Evolutionary conservation across 2,329 filamentous ascomycete species (phyloP).

Genomic region (Fusarium napiforme): DNA sequence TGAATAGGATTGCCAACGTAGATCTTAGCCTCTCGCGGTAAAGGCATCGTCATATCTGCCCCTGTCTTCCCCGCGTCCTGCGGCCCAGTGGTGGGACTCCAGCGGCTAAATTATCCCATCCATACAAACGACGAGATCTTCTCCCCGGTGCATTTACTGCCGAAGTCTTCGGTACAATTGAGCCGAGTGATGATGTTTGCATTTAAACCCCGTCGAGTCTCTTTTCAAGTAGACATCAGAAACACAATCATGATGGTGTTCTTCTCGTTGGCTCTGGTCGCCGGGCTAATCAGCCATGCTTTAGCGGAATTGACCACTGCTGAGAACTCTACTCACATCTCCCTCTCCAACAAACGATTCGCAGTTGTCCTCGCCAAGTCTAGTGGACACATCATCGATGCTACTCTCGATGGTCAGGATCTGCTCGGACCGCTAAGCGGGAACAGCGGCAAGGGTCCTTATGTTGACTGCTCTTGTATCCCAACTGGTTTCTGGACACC

Average conservation of each 20-base stretch:
- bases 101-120: slow-evolving; percentile 21
- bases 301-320: slow-evolving; percentile 10
- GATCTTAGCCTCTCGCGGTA: background rate
- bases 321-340: slow-evolving; percentile 35
- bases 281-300: background rate
- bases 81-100: background rate
- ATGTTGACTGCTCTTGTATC: slow-evolving; percentile 71
- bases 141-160: background rate
- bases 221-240: fast-evolving
- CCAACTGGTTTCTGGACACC: slow-evolving; percentile 68
- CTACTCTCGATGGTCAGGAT: slow-evolving; percentile 51
- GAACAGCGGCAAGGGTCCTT: slow-evolving; percentile 61
- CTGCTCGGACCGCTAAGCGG: slow-evolving; percentile 56
- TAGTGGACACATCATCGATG: slow-evolving; percentile 31
- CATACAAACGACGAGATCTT: background rate
- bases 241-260: background rate
- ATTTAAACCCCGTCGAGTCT: background rate
- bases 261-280: background rate
- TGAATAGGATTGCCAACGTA: background rate
- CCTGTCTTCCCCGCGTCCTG: slow-evolving; percentile 22
- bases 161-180: slow-evolving; percentile 11
- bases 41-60: background rate
- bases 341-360: slow-evolving; percentile 31
- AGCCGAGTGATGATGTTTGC: background rate
- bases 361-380: slow-evolving; percentile 22